Evolutionary conservation across 129 eudicot species (phyloP).

Genomic region (Flaveria brownii): DNA sequence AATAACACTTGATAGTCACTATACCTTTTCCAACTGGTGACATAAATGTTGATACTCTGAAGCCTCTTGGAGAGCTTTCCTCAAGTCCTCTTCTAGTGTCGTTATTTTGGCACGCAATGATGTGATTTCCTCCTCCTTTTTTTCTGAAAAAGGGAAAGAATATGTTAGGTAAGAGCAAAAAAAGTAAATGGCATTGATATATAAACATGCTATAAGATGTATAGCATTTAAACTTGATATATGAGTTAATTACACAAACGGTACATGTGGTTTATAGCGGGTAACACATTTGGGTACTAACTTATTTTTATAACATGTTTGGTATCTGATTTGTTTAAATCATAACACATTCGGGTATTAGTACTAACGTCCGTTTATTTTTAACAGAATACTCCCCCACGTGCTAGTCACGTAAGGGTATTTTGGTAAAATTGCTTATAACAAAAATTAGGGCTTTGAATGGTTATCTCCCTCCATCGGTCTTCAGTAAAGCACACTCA

Average conservation of each 20-base stretch:
- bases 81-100: slow-evolving; percentile 61
- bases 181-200: background rate
- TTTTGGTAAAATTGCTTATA: too few species aligned
- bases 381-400: too few species aligned
- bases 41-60: slow-evolving; percentile 53
- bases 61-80: slow-evolving; percentile 59
- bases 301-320: too few species aligned
- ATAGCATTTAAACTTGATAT: slow-evolving; percentile 11
- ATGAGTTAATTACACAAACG: background rate
- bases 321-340: too few species aligned
- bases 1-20: slow-evolving; percentile 19
- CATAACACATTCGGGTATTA: too few species aligned
- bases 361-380: too few species aligned
- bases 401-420: too few species aligned
- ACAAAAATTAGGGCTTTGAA: too few species aligned
- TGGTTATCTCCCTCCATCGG: too few species aligned
- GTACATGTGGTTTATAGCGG: too few species aligned
- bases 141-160: background rate
- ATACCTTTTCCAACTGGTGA: slow-evolving; percentile 72
- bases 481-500: too few species aligned
- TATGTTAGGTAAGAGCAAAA: slow-evolving; percentile 1
- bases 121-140: slow-evolving; percentile 45
- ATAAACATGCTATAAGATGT: slow-evolving; percentile 4
- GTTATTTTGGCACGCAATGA: slow-evolving; percentile 63
- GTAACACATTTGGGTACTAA: too few species aligned